A percentile compares a stretch with the other conserved stretches of the same genome.
Evolutionary conservation across 2,329 filamentous ascomycete species (phyloP).

Genomic region (Amauroascus verrucosus): DNA sequence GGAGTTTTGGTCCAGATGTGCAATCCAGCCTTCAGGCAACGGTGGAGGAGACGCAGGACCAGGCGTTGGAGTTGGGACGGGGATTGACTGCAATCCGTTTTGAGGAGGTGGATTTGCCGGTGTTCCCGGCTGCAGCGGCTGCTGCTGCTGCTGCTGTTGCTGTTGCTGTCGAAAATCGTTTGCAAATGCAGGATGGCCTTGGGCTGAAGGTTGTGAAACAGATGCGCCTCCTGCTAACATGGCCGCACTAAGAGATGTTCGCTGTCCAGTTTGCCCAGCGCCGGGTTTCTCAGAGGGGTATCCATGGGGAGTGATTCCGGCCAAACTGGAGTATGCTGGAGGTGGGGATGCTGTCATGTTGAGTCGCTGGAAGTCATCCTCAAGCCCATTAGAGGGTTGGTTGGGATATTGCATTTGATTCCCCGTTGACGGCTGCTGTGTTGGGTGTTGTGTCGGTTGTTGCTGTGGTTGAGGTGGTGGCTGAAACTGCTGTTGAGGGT

Average conservation of each 20-base stretch:
- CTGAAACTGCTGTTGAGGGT: constrained; percentile 31
- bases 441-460: constrained; percentile 23
- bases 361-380: constrained; percentile 77
- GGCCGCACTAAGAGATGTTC: constrained; percentile 18
- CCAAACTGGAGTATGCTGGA: constrained; percentile 83
- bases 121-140: too few relatives aligned
- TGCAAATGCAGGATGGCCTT: constrained; percentile 77
- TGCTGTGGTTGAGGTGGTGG: constrained; percentile 27
- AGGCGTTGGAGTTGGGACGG: constrained; percentile 33
- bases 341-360: constrained; percentile 73
- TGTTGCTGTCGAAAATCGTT: constrained; percentile 54
- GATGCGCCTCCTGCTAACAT: constrained; percentile 19
- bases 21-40: constrained; percentile 95
- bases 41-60: constrained; percentile 79
- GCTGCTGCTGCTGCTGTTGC: constrained; percentile 22
- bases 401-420: constrained; percentile 18
- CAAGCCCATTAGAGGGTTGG: constrained; percentile 55
- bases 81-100: constrained; percentile 10
- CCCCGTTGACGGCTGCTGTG: constrained; percentile 19
- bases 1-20: constrained; percentile 87
- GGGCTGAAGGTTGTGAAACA: constrained; percentile 19
- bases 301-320: constrained; percentile 34
- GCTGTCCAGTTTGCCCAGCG: constrained; percentile 16
- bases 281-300: constrained; percentile 71
- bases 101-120: constrained; percentile 1